Evolutionary conservation across 352 stramenopile species (phyloP).

Genomic region (Globisporangium middletonii): DNA sequence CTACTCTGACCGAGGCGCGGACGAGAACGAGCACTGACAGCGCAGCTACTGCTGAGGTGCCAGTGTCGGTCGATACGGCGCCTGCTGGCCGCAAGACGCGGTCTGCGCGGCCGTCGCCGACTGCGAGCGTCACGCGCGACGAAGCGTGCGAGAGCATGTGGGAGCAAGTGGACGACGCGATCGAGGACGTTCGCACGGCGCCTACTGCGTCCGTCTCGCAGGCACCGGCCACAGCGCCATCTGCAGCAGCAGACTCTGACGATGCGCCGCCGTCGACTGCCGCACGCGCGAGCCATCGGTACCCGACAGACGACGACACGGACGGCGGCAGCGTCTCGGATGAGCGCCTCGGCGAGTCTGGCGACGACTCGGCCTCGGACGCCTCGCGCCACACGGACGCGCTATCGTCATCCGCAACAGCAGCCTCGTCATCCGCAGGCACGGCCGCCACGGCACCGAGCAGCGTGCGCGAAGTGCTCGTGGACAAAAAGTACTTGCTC

Average conservation of each 20-base stretch:
- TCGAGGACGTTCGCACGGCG: background rate
- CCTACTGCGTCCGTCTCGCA: background rate
- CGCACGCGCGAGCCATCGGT: background rate
- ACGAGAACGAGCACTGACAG: background rate
- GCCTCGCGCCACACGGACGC: too few relatives aligned
- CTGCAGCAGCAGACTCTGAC: background rate
- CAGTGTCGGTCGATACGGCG: background rate
- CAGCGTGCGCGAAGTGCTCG: slow-evolving; percentile 34
- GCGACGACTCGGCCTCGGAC: background rate
- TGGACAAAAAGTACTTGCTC: slow-evolving; percentile 73
- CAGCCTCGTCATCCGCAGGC: too few relatives aligned
- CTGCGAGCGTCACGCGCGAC: slow-evolving; percentile 44
- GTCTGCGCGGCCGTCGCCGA: background rate
- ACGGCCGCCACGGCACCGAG: background rate
- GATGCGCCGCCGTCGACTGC: background rate
- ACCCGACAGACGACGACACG: slow-evolving; percentile 16
- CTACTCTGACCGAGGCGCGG: too few relatives aligned
- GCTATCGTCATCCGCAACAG: background rate
- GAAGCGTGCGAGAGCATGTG: slow-evolving; percentile 80
- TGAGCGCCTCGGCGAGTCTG: slow-evolving; percentile 7
- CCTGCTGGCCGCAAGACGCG: background rate
- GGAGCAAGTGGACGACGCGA: slow-evolving; percentile 41
- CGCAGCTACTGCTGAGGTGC: background rate
- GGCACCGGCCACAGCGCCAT: background rate
- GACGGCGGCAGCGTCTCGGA: slow-evolving; percentile 9